phyloP scores from a whole-genome alignment of 495 filamentous ascomycete genomes.

The Tuber magnatum region DNA sequence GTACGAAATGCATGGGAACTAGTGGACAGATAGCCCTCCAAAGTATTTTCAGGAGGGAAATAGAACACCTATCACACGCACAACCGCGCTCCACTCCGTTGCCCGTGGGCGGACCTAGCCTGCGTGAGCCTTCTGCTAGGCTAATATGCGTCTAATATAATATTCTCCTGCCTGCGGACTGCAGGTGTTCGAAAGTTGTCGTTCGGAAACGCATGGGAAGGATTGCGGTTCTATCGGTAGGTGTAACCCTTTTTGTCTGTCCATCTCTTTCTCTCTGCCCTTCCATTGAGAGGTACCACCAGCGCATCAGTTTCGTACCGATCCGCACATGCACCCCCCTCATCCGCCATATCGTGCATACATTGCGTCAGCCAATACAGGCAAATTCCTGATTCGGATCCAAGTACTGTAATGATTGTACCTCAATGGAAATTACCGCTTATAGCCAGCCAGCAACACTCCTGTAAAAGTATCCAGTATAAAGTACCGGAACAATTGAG shows the following conservation, averaged over 20 bases:
- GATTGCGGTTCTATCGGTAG: not conserved
- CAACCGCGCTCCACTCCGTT: not conserved
- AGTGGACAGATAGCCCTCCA: not conserved
- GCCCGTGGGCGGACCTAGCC: not conserved
- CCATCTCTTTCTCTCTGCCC: not conserved
- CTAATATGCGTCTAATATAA: conserved; percentile 1
- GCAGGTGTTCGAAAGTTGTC: not conserved
- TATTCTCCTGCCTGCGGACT: not conserved
- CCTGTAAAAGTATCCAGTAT: not conserved
- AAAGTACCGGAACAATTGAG: not conserved
- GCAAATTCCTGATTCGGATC: not conserved
- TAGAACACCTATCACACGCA: not conserved
- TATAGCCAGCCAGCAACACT: not conserved
- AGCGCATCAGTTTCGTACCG: not conserved
- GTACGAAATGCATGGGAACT: not conserved
- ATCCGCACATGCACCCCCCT: not conserved
- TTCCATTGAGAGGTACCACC: not conserved
- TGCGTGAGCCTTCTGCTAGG: not conserved
- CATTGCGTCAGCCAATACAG: not conserved
- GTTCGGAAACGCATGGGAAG: not conserved
- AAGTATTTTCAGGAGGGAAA: not conserved
- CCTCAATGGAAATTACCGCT: not conserved
- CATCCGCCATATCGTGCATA: not conserved
- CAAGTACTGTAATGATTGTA: not conserved
- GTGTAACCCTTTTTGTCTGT: not conserved